phyloP scores from a whole-genome alignment of 192 early-diverging fungal genomes.

The Chytriomyces sp. region DNA sequence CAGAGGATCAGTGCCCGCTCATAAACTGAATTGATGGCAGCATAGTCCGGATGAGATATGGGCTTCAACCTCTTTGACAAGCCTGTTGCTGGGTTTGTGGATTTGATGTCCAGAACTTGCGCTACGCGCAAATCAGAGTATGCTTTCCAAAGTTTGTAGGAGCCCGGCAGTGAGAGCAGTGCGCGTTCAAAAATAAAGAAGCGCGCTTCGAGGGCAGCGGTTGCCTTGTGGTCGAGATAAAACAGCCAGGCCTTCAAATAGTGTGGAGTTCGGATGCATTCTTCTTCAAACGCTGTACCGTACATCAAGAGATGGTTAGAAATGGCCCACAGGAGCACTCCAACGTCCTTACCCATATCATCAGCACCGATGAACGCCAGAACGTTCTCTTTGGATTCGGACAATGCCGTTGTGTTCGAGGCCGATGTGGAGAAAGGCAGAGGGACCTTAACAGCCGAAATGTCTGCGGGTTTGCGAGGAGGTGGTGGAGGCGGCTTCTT shows the following conservation, averaged over 20 bases:
- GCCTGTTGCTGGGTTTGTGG: slow-evolving; percentile 53
- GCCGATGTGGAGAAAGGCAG: too few relatives aligned
- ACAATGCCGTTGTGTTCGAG: neutral
- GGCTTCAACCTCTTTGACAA: slow-evolving; percentile 35
- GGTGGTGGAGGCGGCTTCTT: neutral
- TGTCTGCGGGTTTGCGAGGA: neutral
- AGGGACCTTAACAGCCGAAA: too few relatives aligned
- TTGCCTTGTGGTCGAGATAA: slow-evolving; percentile 87
- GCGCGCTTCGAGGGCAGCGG: slow-evolving; percentile 38
- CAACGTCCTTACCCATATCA: slow-evolving; percentile 44
- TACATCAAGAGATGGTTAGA: neutral
- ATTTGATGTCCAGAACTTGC: slow-evolving; percentile 52
- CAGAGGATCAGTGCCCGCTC: slow-evolving; percentile 87
- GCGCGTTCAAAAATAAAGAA: slow-evolving; percentile 89
- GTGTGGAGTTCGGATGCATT: slow-evolving; percentile 56
- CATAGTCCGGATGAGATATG: slow-evolving; percentile 57
- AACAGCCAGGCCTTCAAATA: slow-evolving; percentile 83
- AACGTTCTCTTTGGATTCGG: slow-evolving; percentile 17
- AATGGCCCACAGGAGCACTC: too few relatives aligned
- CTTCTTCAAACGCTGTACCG: slow-evolving; percentile 55
- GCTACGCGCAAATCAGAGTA: slow-evolving; percentile 76
- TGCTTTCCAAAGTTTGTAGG: slow-evolving; percentile 94
- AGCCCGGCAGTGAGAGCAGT: slow-evolving; percentile 83
- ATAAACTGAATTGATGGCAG: slow-evolving; percentile 75
- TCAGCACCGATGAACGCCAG: slow-evolving; percentile 41